Conservation (phyloP, 495 filamentous ascomycete species). For the Daldinia childiae region DNA sequence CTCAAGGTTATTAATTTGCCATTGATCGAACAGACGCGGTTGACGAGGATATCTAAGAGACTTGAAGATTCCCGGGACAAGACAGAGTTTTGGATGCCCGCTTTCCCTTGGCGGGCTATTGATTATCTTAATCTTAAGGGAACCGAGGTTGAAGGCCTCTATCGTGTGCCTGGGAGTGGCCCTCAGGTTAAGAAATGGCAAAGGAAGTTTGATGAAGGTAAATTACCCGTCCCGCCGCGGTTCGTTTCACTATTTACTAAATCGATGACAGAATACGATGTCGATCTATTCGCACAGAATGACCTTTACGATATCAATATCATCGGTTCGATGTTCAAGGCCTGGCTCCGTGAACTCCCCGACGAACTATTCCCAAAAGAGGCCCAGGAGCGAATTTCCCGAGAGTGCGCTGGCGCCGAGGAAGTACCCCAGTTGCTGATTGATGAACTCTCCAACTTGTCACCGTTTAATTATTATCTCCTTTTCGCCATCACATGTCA, state of each 20-base stretch:
- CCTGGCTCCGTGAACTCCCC: slow-evolving; percentile 92
- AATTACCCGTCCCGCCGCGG: not conserved
- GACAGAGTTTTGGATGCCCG: slow-evolving; percentile 97
- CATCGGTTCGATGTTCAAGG: slow-evolving; percentile 90
- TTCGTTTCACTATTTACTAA: slow-evolving; percentile 42
- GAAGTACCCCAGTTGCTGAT: slow-evolving; percentile 81
- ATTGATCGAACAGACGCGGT: slow-evolving; percentile 83
- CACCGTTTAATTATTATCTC: slow-evolving; percentile 94
- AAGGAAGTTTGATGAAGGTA: slow-evolving; percentile 82
- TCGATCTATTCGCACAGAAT: slow-evolving; percentile 82
- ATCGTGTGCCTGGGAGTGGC: slow-evolving; percentile 85
- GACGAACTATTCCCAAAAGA: slow-evolving; percentile 88
- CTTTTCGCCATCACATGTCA: slow-evolving; percentile 96
- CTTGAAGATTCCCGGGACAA: slow-evolving; percentile 87
- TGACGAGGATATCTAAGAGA: slow-evolving; percentile 84
- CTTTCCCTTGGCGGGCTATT: slow-evolving; percentile 88
- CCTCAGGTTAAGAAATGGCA: slow-evolving; percentile 89
- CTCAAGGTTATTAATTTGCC: slow-evolving; percentile 81
- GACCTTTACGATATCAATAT: slow-evolving; percentile 95
- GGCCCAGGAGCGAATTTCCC: slow-evolving; percentile 76
- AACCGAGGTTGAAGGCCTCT: slow-evolving; percentile 88
- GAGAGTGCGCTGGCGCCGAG: slow-evolving; percentile 77
- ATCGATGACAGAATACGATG: slow-evolving; percentile 70
- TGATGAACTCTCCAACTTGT: slow-evolving; percentile 88
- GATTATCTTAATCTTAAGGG: slow-evolving; percentile 94